Base-by-base conservation (phyloP, 305 asterid genomes). In the Fraxinus latifolia region DNA sequence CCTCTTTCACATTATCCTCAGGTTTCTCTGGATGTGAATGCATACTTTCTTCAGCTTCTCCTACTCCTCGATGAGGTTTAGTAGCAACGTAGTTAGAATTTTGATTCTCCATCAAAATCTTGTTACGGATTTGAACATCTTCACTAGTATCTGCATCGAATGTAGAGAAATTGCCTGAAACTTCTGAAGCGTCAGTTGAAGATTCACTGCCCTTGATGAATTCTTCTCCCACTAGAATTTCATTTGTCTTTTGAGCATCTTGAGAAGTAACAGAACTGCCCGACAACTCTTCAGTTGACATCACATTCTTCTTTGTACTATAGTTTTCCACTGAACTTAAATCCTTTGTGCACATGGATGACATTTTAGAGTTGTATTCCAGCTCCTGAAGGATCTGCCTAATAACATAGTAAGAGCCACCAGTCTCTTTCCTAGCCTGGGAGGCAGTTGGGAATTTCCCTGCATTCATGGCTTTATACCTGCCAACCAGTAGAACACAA, bases 371-470 rank as follows among this genome's bases (percentile, higher is more conserved):
- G 70, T 84, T 76, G 84, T 91, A 76, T 58, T 84, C 83, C 84
- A 95, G 77, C 92, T 91, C 97, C 85, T 88, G 91, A 74, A 94
- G 60, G 83, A 91, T 80, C 87, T 82, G 72, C 84, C 86, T 92
- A 72, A 88, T 79, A 53, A 72, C 1, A 83, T 95, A 95, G 86
- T 80, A 91, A 71, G 83, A 67, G 42, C 98, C 98, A 80, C 99
- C 97, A 47, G 84, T 88, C 86, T 84, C 88, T 77, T 84, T 90
- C 71, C 8, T 4, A 68, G 89, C 90, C 76, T 15, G 50, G 8
- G 81, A 19, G 79, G 33, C 29, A 73, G 93, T 31, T 53, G 99
- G 98, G 88, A 92, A 95, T 85, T 93, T 93, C 90, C 98, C 99
- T 2, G 84, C 89, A 83, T 91, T 91, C 88, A 88, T 78, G 83